Conservation (phyloP, 768 basidiomycete genomes). For the Lepiota brunneoincarnata region DNA sequence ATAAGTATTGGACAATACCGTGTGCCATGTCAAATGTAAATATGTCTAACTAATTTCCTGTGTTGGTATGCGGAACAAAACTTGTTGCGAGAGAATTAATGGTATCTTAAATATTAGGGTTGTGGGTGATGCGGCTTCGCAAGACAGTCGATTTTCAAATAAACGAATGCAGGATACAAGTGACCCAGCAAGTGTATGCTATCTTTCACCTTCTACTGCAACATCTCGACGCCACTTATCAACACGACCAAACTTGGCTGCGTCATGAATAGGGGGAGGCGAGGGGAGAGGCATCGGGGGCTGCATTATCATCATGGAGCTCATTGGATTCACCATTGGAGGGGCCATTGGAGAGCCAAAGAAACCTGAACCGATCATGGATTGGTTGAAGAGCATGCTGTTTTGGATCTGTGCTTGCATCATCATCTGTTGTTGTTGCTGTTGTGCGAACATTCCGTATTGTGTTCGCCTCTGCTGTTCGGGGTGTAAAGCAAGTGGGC, state of each 20-base stretch:
- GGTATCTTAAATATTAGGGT: no score
- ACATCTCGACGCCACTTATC: constrained; percentile 84
- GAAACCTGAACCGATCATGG: constrained; percentile 71
- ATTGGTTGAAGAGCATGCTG: constrained; percentile 67
- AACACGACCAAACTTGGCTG: constrained; percentile 65
- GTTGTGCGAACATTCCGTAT: constrained; percentile 55
- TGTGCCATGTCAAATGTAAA: constrained; percentile 1
- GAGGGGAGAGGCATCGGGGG: constrained; percentile 51
- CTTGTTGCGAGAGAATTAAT: neutral
- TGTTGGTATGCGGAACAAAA: constrained; percentile 7
- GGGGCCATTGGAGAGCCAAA: constrained; percentile 44
- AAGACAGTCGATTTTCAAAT: neutral
- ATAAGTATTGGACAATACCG: neutral
- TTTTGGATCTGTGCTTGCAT: constrained; percentile 77
- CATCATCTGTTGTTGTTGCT: constrained; percentile 65
- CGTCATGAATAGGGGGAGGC: constrained; percentile 63
- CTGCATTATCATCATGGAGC: constrained; percentile 38
- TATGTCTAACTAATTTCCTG: constrained; percentile 12
- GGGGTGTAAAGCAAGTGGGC: constrained; percentile 69
- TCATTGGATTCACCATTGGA: constrained; percentile 40
- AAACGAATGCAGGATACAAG: neutral
- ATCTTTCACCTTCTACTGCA: constrained; percentile 58
- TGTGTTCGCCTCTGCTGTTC: constrained; percentile 79
- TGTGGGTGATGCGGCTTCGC: neutral
- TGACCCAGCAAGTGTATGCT: neutral